phyloP scores from a whole-genome alignment of 2,329 filamentous ascomycete genomes.

The Aspergillus quadricinctus region DNA sequence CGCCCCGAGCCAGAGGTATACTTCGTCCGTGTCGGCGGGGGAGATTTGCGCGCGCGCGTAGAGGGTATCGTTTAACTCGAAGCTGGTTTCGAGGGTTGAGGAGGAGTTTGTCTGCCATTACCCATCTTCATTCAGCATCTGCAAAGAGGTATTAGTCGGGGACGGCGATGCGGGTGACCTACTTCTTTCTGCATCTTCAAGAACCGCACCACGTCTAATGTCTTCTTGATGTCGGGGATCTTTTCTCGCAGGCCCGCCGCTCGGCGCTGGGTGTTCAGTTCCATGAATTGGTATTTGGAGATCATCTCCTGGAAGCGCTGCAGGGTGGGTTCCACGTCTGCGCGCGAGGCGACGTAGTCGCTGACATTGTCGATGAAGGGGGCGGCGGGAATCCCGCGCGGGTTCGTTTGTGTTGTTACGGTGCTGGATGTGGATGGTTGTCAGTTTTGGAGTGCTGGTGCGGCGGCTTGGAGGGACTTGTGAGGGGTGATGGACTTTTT shows the following conservation, averaged over 20 bases:
- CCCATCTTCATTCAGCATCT: not conserved
- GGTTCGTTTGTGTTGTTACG: constrained; percentile 35
- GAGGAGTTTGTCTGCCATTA: constrained; percentile 31
- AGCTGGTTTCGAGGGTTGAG: constrained; percentile 72
- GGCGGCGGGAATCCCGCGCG: constrained; percentile 44
- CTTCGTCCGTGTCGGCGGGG: constrained; percentile 69
- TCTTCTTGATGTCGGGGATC: constrained; percentile 96
- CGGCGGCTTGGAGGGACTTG: not conserved
- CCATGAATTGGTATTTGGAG: constrained; percentile 99
- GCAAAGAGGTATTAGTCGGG: not conserved
- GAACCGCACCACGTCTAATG: constrained; percentile 84
- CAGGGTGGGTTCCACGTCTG: constrained; percentile 44
- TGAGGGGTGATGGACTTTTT: not conserved
- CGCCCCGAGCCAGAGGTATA: constrained; percentile 96
- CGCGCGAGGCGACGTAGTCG: constrained; percentile 44
- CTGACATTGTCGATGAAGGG: constrained; percentile 46
- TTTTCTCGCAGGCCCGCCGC: constrained; percentile 82
- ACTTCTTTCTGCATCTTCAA: constrained; percentile 73
- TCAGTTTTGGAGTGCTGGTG: constrained; percentile 4
- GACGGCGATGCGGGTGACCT: constrained; percentile 15
- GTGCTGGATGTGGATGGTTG: constrained; percentile 19
- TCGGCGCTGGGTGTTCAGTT: constrained; percentile 82
- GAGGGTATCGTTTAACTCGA: constrained; percentile 93
- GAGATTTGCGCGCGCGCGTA: constrained; percentile 83
- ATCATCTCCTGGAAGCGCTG: constrained; percentile 46